phyloP scores from a whole-genome alignment of 108 stramenopile genomes.

The Fragilaria crotonensis region DNA sequence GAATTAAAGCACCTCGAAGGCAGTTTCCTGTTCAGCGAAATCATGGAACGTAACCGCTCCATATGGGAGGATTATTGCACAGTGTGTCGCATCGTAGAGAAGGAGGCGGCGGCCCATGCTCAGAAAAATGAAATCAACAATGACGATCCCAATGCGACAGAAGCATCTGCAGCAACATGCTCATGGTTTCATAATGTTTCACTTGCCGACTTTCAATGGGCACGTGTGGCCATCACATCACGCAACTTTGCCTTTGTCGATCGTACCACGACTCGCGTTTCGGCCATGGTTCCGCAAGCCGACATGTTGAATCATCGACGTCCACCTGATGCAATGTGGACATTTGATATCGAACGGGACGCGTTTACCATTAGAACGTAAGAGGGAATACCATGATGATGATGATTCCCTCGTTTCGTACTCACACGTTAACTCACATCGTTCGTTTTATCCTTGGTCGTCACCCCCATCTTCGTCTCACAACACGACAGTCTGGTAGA shows the following conservation, averaged over 20 bases:
- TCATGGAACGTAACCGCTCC: not conserved
- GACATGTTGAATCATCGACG: conserved; percentile 1
- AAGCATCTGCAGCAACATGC: too few relatives aligned
- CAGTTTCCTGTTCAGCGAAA: not conserved
- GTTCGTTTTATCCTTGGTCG: too few relatives aligned
- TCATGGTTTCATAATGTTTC: too few relatives aligned
- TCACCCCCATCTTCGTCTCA: too few relatives aligned
- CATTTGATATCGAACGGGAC: not conserved
- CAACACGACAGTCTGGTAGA: not conserved
- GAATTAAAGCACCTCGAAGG: not conserved
- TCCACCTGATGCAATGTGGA: not conserved
- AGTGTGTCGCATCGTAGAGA: too few relatives aligned
- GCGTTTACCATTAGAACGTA: not conserved
- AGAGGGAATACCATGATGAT: not conserved
- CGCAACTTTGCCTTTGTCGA: not conserved
- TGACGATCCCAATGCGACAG: too few relatives aligned
- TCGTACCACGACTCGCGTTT: not conserved
- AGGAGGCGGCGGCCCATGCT: not conserved
- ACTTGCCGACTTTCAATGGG: not conserved
- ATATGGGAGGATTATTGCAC: not conserved
- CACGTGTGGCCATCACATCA: not conserved
- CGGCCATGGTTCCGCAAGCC: not conserved
- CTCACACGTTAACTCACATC: too few relatives aligned
- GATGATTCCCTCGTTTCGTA: too few relatives aligned
- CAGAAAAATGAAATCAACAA: too few relatives aligned